Percentiles rank a stretch among this genome's conserved stretches.
phyloP scores from a whole-genome alignment of 2,329 filamentous ascomycete species.

The Ceratocystis albifundus region DNA sequence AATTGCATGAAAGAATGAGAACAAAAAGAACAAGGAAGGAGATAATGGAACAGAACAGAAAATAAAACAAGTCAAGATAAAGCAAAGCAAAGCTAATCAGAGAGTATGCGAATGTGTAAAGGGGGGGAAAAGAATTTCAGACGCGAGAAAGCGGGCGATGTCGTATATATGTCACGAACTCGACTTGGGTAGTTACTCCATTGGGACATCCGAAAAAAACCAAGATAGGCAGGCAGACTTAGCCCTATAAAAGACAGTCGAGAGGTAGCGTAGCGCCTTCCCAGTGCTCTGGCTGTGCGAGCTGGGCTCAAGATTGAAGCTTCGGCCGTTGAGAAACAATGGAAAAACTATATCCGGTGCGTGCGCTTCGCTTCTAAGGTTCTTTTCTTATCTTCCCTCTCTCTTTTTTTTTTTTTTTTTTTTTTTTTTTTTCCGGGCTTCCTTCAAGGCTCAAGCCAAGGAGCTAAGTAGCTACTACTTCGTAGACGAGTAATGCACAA shows the following conservation, averaged over 20 bases:
- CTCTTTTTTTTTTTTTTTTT: neutral
- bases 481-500: neutral
- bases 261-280: neutral
- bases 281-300: neutral
- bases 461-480: slow-evolving; percentile 1
- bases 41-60: neutral
- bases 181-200: neutral
- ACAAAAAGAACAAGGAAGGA: neutral
- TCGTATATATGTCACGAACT: neutral
- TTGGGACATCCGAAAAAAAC: neutral
- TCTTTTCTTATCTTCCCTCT: neutral
- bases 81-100: too few species aligned
- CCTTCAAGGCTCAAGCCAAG: neutral
- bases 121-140: too few species aligned
- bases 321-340: neutral
- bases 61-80: neutral
- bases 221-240: neutral
- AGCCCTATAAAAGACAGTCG: neutral
- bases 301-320: too few species aligned
- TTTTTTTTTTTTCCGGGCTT: neutral
- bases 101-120: too few species aligned
- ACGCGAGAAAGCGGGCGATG: neutral
- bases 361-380: neutral
- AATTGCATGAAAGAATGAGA: neutral
- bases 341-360: neutral